Evolutionary conservation across 495 filamentous ascomycete species (phyloP).

Genomic region (Cetradonia linearis): DNA sequence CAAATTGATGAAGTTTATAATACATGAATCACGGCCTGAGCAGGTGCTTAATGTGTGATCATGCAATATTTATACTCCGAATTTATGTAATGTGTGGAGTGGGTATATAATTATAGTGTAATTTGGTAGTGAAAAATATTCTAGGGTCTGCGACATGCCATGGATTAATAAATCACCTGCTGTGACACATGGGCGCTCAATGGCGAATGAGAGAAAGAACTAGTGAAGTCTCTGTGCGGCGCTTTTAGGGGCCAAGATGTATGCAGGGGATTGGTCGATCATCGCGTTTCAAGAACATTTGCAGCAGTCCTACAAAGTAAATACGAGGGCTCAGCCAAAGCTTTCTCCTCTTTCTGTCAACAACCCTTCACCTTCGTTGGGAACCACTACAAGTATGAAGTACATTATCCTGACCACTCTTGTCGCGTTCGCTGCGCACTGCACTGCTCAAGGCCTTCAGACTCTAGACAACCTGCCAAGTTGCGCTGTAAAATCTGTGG

Average conservation of each 20-base stretch:
- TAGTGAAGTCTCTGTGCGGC: neutral
- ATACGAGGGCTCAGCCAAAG: neutral
- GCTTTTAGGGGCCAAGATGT: neutral
- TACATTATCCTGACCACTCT: conserved; percentile 22
- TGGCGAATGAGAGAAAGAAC: neutral
- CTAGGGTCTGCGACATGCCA: no score
- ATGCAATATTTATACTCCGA: no score
- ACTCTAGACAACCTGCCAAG: conserved; percentile 36
- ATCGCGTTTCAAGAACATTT: neutral
- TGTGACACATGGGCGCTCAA: no score
- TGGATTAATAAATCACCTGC: no score
- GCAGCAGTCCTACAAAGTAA: neutral
- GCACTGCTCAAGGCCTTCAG: conserved; percentile 33
- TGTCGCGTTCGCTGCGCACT: conserved; percentile 29
- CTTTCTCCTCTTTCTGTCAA: neutral
- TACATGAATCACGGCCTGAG: no score
- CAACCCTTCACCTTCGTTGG: neutral
- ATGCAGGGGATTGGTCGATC: neutral
- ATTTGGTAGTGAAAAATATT: no score
- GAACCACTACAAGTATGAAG: conserved; percentile 32
- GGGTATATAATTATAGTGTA: no score
- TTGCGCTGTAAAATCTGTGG: conserved; percentile 41
- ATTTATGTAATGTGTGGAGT: no score
- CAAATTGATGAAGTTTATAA: no score
- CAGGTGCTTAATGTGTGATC: no score